Percentiles rank a stretch among this genome's conserved stretches.
Evolutionary conservation across 441 rosid genomes (phyloP).

Genomic region (Metrosideros polymorpha): DNA sequence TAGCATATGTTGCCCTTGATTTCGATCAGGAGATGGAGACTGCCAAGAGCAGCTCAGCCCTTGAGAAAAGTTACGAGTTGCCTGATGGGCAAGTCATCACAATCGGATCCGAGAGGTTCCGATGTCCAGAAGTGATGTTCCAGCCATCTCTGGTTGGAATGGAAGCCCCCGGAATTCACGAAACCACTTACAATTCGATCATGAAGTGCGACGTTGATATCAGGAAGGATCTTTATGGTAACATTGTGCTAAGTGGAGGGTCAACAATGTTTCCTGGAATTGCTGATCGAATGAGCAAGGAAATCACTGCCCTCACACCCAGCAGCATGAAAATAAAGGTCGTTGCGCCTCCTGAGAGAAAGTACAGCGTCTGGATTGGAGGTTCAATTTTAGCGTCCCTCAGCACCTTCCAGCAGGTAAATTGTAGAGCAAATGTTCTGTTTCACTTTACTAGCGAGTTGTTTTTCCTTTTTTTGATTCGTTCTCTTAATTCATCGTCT

Average conservation of each 20-base stretch:
- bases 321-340: slow-evolving; percentile 59
- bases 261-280: slow-evolving; percentile 57
- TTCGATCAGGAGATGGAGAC: slow-evolving; percentile 63
- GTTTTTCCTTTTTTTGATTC: background rate
- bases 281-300: slow-evolving; percentile 52
- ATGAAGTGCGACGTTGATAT: slow-evolving; percentile 50
- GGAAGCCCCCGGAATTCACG: slow-evolving; percentile 58
- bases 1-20: slow-evolving; percentile 52
- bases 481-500: background rate
- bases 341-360: slow-evolving; percentile 71
- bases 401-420: slow-evolving; percentile 68
- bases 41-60: slow-evolving; percentile 44
- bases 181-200: slow-evolving; percentile 51
- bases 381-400: slow-evolving; percentile 65
- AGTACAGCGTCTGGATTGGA: slow-evolving; percentile 78
- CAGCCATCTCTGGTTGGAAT: slow-evolving; percentile 53
- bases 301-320: slow-evolving; percentile 40
- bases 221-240: slow-evolving; percentile 47
- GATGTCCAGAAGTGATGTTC: slow-evolving; percentile 55
- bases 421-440: background rate
- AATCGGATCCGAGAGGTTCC: slow-evolving; percentile 57
- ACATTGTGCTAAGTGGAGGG: slow-evolving; percentile 53
- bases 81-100: slow-evolving; percentile 64
- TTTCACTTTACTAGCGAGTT: background rate
- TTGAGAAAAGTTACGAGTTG: slow-evolving; percentile 56